A percentile compares a stretch with the other conserved stretches of the same genome.
phyloP scores from a whole-genome alignment of 176 grass and related monocot species.

The Pontederia crassipes region DNA sequence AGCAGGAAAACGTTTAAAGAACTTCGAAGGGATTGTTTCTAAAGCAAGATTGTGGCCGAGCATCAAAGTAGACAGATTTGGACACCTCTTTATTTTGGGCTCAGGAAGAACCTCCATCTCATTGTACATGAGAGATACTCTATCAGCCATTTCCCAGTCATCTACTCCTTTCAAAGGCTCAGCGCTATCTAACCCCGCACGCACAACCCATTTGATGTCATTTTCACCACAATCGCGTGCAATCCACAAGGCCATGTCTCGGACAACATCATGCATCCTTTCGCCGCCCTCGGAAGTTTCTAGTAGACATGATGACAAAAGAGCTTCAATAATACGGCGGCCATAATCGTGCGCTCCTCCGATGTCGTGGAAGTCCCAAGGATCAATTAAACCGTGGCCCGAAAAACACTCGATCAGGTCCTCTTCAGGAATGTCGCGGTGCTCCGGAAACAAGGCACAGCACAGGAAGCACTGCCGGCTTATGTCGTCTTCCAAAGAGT shows the following conservation, averaged over 20 bases:
- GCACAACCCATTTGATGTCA: neutral
- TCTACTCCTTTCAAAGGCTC: neutral
- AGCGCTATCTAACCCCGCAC: too few relatives aligned
- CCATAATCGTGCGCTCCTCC: neutral
- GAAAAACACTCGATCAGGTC: neutral
- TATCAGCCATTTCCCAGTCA: neutral
- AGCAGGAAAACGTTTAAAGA: neutral
- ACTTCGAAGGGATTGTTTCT: neutral
- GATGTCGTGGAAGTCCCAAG: neutral
- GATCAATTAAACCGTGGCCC: neutral
- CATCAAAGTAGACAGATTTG: neutral
- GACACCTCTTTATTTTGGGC: neutral
- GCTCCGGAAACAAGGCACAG: too few relatives aligned
- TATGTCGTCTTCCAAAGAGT: neutral
- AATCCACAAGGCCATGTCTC: slow-evolving; percentile 5
- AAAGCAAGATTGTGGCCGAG: neutral
- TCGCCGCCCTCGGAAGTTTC: neutral
- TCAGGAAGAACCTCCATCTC: neutral
- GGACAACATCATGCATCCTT: neutral
- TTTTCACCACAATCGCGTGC: neutral
- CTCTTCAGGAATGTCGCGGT: too few relatives aligned
- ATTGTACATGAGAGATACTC: neutral
- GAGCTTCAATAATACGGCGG: neutral
- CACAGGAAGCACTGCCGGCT: too few relatives aligned
- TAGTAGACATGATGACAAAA: neutral